phyloP scores from a whole-genome alignment of 2,329 filamentous ascomycete genomes.

The Monosporascus sp. region DNA sequence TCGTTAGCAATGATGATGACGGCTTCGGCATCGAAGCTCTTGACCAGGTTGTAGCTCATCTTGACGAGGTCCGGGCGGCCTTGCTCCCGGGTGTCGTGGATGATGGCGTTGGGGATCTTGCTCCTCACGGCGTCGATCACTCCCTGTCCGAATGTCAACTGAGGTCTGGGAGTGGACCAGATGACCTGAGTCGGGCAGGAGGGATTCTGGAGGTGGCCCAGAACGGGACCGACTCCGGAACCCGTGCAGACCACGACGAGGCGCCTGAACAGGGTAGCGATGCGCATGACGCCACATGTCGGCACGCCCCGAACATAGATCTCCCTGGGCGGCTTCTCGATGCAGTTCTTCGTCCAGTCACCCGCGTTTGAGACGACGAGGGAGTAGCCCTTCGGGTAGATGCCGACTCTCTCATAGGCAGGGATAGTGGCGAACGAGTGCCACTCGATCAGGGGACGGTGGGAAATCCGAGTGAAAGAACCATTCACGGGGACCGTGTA shows the following conservation, averaged over 20 bases:
- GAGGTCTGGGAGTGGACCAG: slow-evolving; percentile 61
- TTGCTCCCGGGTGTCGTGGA: slow-evolving; percentile 58
- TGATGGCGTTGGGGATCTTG: slow-evolving; percentile 56
- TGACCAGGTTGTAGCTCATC: slow-evolving; percentile 46
- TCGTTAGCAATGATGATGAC: slow-evolving; percentile 71
- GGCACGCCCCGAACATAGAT: slow-evolving; percentile 66
- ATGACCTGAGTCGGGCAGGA: slow-evolving; percentile 51
- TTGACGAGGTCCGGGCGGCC: slow-evolving; percentile 53
- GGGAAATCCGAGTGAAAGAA: slow-evolving; percentile 54
- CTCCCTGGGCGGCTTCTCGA: slow-evolving; percentile 53
- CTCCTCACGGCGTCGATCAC: slow-evolving; percentile 50
- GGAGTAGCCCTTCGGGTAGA: slow-evolving; percentile 51
- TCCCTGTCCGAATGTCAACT: slow-evolving; percentile 54
- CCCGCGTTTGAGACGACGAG: slow-evolving; percentile 67
- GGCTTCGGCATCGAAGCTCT: slow-evolving; percentile 57
- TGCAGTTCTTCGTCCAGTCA: slow-evolving; percentile 65
- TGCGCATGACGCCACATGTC: slow-evolving; percentile 60
- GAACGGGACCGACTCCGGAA: slow-evolving; percentile 65
- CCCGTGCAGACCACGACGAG: slow-evolving; percentile 66
- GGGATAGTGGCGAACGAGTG: slow-evolving; percentile 73
- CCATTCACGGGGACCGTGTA: slow-evolving; percentile 55
- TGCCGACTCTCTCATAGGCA: slow-evolving; percentile 33
- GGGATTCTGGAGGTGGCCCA: slow-evolving; percentile 52
- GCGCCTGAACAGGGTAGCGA: slow-evolving; percentile 59
- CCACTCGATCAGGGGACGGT: slow-evolving; percentile 62